Evolutionary conservation across 2,329 filamentous ascomycete species (phyloP).

Genomic region (Paradendryphiella salina): DNA sequence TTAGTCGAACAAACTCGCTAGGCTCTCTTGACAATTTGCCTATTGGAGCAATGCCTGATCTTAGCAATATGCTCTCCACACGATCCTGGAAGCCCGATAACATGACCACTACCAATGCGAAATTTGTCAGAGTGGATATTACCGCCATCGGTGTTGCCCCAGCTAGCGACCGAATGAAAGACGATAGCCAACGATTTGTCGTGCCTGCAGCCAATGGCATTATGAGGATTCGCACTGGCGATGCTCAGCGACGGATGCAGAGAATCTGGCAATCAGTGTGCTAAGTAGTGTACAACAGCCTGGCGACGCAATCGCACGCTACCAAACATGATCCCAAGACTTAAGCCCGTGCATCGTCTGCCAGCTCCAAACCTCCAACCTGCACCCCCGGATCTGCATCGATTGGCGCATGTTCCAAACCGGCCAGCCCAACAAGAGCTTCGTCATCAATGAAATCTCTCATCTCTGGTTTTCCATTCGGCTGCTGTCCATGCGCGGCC

Average conservation of each 20-base stretch:
- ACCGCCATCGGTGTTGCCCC: not conserved
- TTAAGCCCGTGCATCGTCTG: constrained; percentile 20
- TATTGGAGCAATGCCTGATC: too few species aligned
- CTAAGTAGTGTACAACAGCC: not conserved
- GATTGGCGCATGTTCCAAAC: constrained; percentile 19
- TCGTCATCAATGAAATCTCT: constrained; percentile 41
- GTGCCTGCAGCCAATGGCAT: not conserved
- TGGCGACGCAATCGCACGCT: not conserved
- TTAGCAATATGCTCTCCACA: not conserved
- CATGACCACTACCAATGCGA: not conserved
- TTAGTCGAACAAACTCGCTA: not conserved
- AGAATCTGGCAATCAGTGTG: not conserved
- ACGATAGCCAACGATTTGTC: not conserved
- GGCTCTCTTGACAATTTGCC: too few species aligned
- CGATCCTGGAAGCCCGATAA: not conserved
- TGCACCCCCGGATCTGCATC: constrained; percentile 16
- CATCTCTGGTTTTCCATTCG: constrained; percentile 30
- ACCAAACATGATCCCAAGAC: not conserved
- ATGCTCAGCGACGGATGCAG: too few species aligned
- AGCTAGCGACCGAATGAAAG: not conserved
- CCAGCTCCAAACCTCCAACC: constrained; percentile 26
- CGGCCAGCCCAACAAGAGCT: constrained; percentile 36
- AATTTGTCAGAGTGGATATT: not conserved
- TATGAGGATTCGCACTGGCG: too few species aligned
- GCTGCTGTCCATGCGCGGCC: constrained; percentile 38